phyloP scores from a whole-genome alignment of 257 asterid genomes.

The Datura wrightii region DNA sequence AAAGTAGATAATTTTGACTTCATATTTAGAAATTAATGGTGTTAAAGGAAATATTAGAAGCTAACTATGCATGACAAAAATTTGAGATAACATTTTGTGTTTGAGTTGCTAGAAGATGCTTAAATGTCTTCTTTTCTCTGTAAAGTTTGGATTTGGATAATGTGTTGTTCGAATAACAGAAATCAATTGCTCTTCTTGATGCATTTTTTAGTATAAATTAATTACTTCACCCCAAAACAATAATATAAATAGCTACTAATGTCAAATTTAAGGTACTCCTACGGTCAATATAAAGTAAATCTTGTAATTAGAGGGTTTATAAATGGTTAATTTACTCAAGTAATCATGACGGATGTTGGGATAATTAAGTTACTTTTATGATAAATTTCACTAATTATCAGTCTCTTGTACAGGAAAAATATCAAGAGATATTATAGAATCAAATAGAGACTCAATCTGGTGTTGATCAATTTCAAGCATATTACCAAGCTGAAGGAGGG shows the following conservation, averaged over 20 bases:
- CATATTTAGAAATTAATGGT: neutral
- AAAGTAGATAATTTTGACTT: neutral
- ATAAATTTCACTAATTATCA: no score
- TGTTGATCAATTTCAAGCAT: no score
- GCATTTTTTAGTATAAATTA: no score
- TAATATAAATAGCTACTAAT: neutral
- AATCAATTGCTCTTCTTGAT: neutral
- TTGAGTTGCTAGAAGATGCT: neutral
- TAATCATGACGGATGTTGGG: no score
- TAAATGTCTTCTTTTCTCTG: neutral
- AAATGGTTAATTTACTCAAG: no score
- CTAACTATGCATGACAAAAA: slow-evolving; percentile 16
- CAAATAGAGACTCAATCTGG: no score
- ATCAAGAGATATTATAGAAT: no score
- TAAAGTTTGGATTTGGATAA: neutral
- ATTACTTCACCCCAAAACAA: neutral
- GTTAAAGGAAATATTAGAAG: neutral
- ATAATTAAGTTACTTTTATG: no score
- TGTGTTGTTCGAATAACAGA: neutral
- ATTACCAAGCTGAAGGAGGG: no score
- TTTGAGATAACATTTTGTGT: slow-evolving; percentile 4
- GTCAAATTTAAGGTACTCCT: neutral
- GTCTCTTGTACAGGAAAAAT: no score
- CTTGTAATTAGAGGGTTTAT: neutral
- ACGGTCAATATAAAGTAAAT: neutral